Conservation (phyloP, 2,329 filamentous ascomycete genomes). For the Fusarium sp. region DNA sequence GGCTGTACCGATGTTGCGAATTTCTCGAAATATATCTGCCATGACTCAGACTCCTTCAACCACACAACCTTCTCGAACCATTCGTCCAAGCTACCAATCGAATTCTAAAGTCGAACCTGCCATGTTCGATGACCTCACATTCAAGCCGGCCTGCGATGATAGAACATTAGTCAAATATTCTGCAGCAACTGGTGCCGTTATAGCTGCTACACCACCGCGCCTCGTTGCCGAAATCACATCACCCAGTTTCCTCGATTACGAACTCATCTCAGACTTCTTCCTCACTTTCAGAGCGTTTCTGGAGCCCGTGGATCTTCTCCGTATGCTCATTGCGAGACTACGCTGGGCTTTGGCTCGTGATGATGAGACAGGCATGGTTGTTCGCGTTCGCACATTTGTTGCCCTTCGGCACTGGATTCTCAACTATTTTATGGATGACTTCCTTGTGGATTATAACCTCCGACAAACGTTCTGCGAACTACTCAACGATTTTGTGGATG, state of each 20-base stretch:
- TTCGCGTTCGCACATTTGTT: constrained; percentile 95
- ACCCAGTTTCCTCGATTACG: constrained; percentile 94
- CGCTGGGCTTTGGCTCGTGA: constrained; percentile 83
- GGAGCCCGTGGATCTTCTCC: constrained; percentile 76
- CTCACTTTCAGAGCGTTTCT: constrained; percentile 92
- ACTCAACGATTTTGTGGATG: constrained; percentile 73
- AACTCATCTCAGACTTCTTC: constrained; percentile 96
- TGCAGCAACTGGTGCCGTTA: constrained; percentile 73
- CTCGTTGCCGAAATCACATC: constrained; percentile 97
- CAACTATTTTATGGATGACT: constrained; percentile 97
- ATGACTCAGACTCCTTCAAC: constrained; percentile 45
- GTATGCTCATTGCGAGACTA: constrained; percentile 84
- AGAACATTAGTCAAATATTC: constrained; percentile 84
- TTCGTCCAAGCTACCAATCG: constrained; percentile 58
- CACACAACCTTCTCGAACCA: constrained; percentile 51
- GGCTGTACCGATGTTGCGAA: constrained; percentile 48
- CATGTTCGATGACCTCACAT: constrained; percentile 83
- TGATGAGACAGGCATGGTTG: constrained; percentile 88
- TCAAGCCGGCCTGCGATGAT: constrained; percentile 81
- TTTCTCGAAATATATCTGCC: constrained; percentile 33
- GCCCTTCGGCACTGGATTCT: constrained; percentile 96
- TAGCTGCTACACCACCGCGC: constrained; percentile 87
- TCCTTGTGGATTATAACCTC: constrained; percentile 77
- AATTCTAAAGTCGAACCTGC: constrained; percentile 68
- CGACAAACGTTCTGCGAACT: constrained; percentile 81